Evolutionary conservation across 192 early-diverging fungal genomes (phyloP), one percentile per base, ranked within the genome.

Genomic region (Coemansia sp.): DNA sequence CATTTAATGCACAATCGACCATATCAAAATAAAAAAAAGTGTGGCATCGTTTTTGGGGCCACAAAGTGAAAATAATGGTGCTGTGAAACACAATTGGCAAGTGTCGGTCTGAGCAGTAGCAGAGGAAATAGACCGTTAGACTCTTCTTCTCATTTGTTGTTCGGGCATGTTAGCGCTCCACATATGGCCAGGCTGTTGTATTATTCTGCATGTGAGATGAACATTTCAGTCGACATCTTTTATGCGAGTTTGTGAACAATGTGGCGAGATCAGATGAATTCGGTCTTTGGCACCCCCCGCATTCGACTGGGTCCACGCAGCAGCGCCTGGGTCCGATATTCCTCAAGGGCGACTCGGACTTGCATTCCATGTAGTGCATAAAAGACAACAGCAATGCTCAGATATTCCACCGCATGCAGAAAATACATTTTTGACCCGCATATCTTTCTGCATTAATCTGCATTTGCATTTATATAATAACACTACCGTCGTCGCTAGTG

Each of bases 51-150:
- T 40, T 40, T 40, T 40, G 37, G 9, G 39, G n/a, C 39, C 39
- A 37, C 12, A 32, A 35, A 18, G 10, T n/a, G 18, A 59, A 59
- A n/a, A 59, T 37, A 59, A 59, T 59, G 56, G 56, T 37, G 16
- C 16, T 35, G 30, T n/a, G 52, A 18, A 55, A 18, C 52, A 55
- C 52, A 55, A 55, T 55, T 32, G 29, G 52, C 27, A 55, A 13
- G 29, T 20, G 52, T 59, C 56, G 32, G 56, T 59, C 56, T 37
- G 56, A 16, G 56, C 56, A 59, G 56, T 59, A 59, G 56, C 34
- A n/a, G 56, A 59, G 56, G 34, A 9, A 59, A 30, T 37, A 37
- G 50, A 53, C 56, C 56, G 20, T 18, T 59, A 59, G 56, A 30
- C 45, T 47, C 45, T n/a, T 22, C 18, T 20, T 22, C 18, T 20